Evolutionary conservation across 2,329 filamentous ascomycete species (phyloP), one percentile per base, ranked within the genome.

Genomic region (Ceratocystis colombiana): DNA sequence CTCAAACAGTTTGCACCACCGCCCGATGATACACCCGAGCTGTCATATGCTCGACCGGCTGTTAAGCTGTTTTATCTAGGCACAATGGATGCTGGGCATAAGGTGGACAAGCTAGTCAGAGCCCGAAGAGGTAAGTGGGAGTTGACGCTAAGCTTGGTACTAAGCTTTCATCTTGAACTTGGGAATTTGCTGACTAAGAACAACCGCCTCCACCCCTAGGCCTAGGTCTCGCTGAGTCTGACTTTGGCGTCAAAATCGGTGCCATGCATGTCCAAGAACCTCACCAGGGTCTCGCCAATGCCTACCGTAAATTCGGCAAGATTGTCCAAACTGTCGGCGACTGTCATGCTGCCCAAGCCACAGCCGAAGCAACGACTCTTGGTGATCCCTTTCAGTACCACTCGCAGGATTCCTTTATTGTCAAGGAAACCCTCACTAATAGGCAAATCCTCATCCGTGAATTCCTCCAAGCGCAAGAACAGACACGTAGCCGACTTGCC

Each of bases 1-100:
- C 80, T 99, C 74, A 99, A 99, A 80, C 94, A 99, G 75, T 99
- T 99, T 76, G 93, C 94, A 46, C 94, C 94, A 41, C 94, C 94
- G 0, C 92, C 94, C 12, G 94, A 99, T 76, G 94, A 99, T 75
- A 97, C 94, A 0, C 92, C 93, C 8, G 94, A 99, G 78, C 81
- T 99, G 66, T 87, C 93, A 69, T 88, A 94, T 71, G 91, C 92
- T 22, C 84, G 94, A 64, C 94, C 94, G 0, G 81, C 90, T 55
- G 94, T 97, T 46, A 99, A 99, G 78, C 82, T 92, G 61, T 97
- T 99, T 74, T 99, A 99, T 73, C 80, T 99, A 25, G 90, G 90
- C 22, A 88, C 90, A 5, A 96, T 99, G 90, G 94, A 97, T 74
- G 86, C 90, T n/a, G 90, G 91, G 55, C 94, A 99, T 76, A 97